Conservation (phyloP, 352 stramenopile genomes). For the Phytophthora litchii region DNA sequence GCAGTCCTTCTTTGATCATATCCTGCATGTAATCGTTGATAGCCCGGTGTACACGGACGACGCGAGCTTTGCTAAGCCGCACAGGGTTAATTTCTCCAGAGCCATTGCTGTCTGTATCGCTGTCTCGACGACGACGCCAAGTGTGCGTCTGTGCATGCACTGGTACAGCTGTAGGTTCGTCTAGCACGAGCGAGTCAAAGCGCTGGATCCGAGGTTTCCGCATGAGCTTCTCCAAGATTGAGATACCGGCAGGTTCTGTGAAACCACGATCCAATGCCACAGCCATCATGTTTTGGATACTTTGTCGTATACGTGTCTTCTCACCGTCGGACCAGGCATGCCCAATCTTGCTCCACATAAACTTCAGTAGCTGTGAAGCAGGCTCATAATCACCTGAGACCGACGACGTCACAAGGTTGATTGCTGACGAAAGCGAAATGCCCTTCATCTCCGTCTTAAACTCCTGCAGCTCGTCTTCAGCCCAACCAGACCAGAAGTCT, state of each 20-base stretch:
- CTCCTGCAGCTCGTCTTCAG: constrained; percentile 80
- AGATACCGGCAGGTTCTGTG: constrained; percentile 63
- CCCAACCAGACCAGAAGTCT: constrained; percentile 89
- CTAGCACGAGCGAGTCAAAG: constrained; percentile 75
- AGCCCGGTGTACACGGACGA: constrained; percentile 77
- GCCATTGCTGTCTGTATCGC: constrained; percentile 52
- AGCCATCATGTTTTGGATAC: constrained; percentile 88
- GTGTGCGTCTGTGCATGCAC: constrained; percentile 65
- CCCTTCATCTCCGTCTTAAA: constrained; percentile 84
- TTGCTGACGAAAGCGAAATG: constrained; percentile 70
- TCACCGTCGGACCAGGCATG: constrained; percentile 84
- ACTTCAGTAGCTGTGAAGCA: constrained; percentile 74
- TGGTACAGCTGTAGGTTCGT: constrained; percentile 55
- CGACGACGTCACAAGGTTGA: constrained; percentile 83
- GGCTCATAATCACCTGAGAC: constrained; percentile 81
- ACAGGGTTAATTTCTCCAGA: constrained; percentile 60
- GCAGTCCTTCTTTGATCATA: constrained; percentile 79
- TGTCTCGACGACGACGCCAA: constrained; percentile 48
- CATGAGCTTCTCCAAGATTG: constrained; percentile 82
- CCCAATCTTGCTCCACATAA: constrained; percentile 86
- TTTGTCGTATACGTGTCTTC: constrained; percentile 84
- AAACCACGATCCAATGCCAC: constrained; percentile 79
- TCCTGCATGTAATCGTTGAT: constrained; percentile 87
- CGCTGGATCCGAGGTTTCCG: constrained; percentile 57
- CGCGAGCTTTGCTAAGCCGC: constrained; percentile 55